Evolutionary conservation across 768 basidiomycete genomes (phyloP).

Genomic region (Suillus bovinus): DNA sequence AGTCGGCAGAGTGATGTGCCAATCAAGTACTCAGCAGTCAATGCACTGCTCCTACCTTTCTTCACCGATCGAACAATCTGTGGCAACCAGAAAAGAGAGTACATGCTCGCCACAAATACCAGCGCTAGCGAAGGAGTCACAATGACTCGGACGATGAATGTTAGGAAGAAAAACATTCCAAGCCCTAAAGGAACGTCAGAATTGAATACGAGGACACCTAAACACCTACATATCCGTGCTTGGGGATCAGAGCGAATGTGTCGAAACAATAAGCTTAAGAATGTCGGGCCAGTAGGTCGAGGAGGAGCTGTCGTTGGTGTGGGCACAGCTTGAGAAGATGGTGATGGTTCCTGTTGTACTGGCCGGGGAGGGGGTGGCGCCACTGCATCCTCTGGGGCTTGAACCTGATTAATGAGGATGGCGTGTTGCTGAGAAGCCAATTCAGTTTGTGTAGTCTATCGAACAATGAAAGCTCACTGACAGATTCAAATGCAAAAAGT

Average conservation of each 20-base stretch:
- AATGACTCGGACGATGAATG: constrained; percentile 73
- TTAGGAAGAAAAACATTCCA: constrained; percentile 64
- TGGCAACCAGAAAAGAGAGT: constrained; percentile 82
- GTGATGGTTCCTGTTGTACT: constrained; percentile 10
- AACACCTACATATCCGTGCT: constrained; percentile 62
- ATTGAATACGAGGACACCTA: not conserved
- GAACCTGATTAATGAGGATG: constrained; percentile 77
- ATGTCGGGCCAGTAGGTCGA: constrained; percentile 19
- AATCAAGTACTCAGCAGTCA: constrained; percentile 70
- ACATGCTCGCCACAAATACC: constrained; percentile 64
- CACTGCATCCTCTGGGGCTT: constrained; percentile 67
- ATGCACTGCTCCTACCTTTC: constrained; percentile 67
- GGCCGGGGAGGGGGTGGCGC: constrained; percentile 30
- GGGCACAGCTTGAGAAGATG: constrained; percentile 19
- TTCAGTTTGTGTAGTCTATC: not conserved
- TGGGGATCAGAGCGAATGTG: constrained; percentile 71
- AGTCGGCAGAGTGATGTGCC: constrained; percentile 76
- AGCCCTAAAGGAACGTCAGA: constrained; percentile 49
- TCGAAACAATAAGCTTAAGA: constrained; percentile 54
- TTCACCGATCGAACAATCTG: constrained; percentile 80
- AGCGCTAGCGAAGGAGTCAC: constrained; percentile 65
- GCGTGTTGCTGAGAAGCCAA: constrained; percentile 69
- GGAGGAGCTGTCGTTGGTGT: constrained; percentile 22
- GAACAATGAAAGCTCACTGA: constrained; percentile 37
- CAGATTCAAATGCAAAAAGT: constrained; percentile 81